Evolutionary conservation across 352 stramenopile genomes (phyloP), one percentile per base, ranked within the genome.

Genomic region (Phytophthora cactorum): DNA sequence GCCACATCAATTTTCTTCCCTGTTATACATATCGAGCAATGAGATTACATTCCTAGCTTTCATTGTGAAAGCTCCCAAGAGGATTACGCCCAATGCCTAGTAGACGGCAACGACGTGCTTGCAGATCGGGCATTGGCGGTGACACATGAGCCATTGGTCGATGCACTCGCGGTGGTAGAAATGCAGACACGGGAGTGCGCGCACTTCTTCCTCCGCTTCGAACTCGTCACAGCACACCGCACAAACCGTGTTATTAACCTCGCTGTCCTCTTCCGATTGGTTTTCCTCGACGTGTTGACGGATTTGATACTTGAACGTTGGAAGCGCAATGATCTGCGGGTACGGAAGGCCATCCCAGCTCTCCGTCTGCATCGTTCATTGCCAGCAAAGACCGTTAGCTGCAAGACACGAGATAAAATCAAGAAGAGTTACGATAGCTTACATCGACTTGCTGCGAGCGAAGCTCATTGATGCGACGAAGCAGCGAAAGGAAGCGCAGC

Each of bases 111-210:
- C 86, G 53, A 92, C 72, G 75, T 96, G 78, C 54, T 91, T 96
- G 75, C 88, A 97, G 61, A 94, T 94, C 25, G 88, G 89, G 50
- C 90, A 97, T 52, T 86, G 85, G 56, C 88, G 84, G 58, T 96
- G 86, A 66, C 90, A 77, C 60, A 93, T 76, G 17, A 97, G 88
- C 90, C 90, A 97, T 66, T 91, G 86, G 66, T 97, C 90, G 64
- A 97, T 96, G 55, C 90, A 97, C 70, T 95, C 87, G 64, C 84
- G 84, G 70, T 97, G 90, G 68, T 96, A 97, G 59, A 90, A 92
- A 66, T 97, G 90, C 46, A 94, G 72, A 56, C 90, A 97, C 49
- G 90, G 89, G 47, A 97, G 70, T 28, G 82, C 75, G 27, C 87
- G 86, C 62, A 96, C 75, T 63, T 93, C 82, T 59, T 97, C 90